Evolutionary conservation across 345 rosid genomes (phyloP).

Genomic region (Arabis hirsuta): DNA sequence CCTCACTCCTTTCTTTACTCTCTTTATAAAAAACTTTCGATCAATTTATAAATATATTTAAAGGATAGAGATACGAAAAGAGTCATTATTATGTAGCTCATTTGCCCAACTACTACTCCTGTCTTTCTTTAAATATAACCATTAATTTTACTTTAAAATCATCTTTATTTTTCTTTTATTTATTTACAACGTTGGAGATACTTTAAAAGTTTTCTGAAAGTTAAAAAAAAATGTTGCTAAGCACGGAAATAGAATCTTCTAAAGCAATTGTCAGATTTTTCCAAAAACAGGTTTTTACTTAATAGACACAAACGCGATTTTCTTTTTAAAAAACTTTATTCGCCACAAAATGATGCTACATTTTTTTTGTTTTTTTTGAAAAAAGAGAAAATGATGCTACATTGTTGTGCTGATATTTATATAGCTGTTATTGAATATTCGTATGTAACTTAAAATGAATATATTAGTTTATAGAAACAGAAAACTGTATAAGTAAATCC

Average conservation of each 20-base stretch:
- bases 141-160: not conserved
- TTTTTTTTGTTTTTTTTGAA: too few relatives aligned
- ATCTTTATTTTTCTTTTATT: not conserved
- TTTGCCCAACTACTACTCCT: conserved; percentile 39
- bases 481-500: conserved; percentile 14
- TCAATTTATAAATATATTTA: not conserved
- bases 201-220: conserved; percentile 19
- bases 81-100: conserved; percentile 31
- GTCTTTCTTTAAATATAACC: conserved; percentile 29
- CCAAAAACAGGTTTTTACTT: conserved; percentile 25
- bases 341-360: not conserved
- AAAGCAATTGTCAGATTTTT: conserved; percentile 40
- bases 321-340: too few relatives aligned
- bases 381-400: not conserved
- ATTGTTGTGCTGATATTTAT: not conserved
- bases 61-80: conserved; percentile 16
- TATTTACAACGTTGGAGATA: not conserved
- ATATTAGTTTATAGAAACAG: not conserved
- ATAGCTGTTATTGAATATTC: conserved; percentile 1
- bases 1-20: conserved; percentile 19
- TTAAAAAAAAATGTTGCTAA: conserved; percentile 16
- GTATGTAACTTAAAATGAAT: not conserved
- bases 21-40: not conserved
- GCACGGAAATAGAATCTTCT: conserved; percentile 42
- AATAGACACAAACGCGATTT: conserved; percentile 20